Base-by-base conservation (phyloP, 192 early-diverging fungal genomes). In the Spizellomyces sp. region DNA sequence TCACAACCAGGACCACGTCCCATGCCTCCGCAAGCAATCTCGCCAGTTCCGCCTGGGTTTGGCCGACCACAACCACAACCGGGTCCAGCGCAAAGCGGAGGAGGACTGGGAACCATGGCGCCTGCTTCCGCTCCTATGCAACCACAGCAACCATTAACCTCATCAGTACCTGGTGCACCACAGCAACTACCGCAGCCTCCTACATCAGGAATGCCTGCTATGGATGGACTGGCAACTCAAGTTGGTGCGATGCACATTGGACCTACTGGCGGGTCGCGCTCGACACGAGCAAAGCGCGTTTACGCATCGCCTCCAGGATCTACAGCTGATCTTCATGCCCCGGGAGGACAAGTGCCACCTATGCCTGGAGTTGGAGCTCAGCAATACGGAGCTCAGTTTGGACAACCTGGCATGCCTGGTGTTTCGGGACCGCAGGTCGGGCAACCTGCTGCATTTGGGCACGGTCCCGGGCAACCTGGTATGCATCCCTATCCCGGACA, bases 201-300 rank as follows among this genome's bases (percentile, higher is more conserved):
- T 54, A 19, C 14, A 54, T 19, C 50, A 54, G 50, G 50, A 54
- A 12, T 19, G 50, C 50, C 14, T 54, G 14, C 50, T 54, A 54
- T 54, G 50, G 50, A 19, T 54, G 50, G 50, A 54, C 2, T 54
- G 50, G 50, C 50, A n/a, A 69, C 60, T 69, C 62, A 75, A 9
- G 44, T 75, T 56, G 66, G 58, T 12, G 54, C 14, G 27, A 75
- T 75, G 73, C 50, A 63, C 9, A 60, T 75, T 15, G 65, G 65
- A 1, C 54, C 56, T 15, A 62, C 22, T 27, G 56, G 54, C n/a
- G 73, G 44, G 2, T 6, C 64, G 1, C 47, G 59, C 17, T 45
- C 45, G 22, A 64, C 73, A 2, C 43, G 73, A 6, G 66, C 62
- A 6, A 68, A 55, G 57, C 65, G 73, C 8, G 59, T 69, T 14